Conservation (phyloP, 2,329 filamentous ascomycete species). For the Verruconis gallopava region DNA sequence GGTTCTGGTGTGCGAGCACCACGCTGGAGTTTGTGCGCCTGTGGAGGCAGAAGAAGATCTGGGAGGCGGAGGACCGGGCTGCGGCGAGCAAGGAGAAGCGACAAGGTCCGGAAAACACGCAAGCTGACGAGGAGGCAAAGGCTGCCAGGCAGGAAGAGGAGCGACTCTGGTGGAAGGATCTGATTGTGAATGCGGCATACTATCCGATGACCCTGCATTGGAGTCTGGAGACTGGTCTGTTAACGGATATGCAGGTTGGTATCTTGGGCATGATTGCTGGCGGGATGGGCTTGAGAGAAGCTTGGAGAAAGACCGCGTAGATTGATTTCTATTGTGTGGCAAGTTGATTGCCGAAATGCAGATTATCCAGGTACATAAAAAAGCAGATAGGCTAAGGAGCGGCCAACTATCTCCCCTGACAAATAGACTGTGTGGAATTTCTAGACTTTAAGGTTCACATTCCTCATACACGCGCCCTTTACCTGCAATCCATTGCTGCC, state of each 20-base stretch:
- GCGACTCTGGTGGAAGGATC: slow-evolving; percentile 48
- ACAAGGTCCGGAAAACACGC: slow-evolving; percentile 25
- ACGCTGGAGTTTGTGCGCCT: slow-evolving; percentile 61
- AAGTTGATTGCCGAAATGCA: no score
- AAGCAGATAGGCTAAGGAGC: no score
- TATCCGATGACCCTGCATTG: slow-evolving; percentile 76
- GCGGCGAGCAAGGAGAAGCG: slow-evolving; percentile 9
- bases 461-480: no score
- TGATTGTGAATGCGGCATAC: slow-evolving; percentile 61
- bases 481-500: no score
- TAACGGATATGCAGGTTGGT: slow-evolving; percentile 47
- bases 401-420: no score
- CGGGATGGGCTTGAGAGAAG: slow-evolving; percentile 30
- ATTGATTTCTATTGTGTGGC: no score
- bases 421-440: no score
- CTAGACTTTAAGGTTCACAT: no score
- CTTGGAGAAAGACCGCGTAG: slow-evolving; percentile 29
- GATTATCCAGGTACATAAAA: no score
- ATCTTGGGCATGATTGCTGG: slow-evolving; percentile 42
- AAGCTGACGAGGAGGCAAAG: slow-evolving; percentile 25
- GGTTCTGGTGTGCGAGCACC: slow-evolving; percentile 72
- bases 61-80: slow-evolving; percentile 16
- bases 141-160: slow-evolving; percentile 20
- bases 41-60: slow-evolving; percentile 29
- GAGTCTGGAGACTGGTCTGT: slow-evolving; percentile 54